These are phyloP conservation scores for Eucalyptus cloeziana DNA, from an alignment of 345 rosid genomes.

Conservation along the genomic window DNA sequence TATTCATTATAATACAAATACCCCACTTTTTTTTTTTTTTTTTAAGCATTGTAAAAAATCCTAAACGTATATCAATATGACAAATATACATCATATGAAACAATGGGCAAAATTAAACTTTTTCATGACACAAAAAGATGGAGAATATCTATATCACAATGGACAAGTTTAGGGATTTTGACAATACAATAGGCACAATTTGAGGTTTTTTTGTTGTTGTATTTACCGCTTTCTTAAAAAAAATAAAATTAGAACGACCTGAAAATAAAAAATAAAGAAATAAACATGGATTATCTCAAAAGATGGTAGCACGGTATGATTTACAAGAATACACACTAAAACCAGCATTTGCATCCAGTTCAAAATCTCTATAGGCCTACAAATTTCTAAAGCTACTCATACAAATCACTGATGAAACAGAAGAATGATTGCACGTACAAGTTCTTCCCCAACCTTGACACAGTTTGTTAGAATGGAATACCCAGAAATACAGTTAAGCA, in stretches of 20 bases:
- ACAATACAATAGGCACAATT: no score
- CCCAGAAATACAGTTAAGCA: background rate
- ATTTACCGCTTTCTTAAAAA: background rate
- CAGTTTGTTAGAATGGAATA: background rate
- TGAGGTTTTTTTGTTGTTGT: fast-evolving
- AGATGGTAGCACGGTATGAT: background rate
- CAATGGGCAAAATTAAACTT: no score
- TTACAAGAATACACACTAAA: background rate
- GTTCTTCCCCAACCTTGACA: background rate
- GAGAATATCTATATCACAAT: no score
- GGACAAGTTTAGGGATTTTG: no score
- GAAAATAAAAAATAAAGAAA: background rate
- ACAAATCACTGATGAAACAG: background rate
- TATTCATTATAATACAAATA: fast-evolving
- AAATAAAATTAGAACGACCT: background rate
- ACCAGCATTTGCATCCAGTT: background rate
- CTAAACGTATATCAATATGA: background rate
- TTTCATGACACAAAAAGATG: no score
- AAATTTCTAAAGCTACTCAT: background rate
- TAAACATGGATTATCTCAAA: background rate
- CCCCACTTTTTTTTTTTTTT: no score
- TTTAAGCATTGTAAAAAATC: no score
- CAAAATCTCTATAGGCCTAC: background rate
- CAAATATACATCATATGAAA: no score
- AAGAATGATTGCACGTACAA: background rate